phyloP scores from a whole-genome alignment of 2,329 filamentous ascomycete species.

The Zarea fungicola region DNA sequence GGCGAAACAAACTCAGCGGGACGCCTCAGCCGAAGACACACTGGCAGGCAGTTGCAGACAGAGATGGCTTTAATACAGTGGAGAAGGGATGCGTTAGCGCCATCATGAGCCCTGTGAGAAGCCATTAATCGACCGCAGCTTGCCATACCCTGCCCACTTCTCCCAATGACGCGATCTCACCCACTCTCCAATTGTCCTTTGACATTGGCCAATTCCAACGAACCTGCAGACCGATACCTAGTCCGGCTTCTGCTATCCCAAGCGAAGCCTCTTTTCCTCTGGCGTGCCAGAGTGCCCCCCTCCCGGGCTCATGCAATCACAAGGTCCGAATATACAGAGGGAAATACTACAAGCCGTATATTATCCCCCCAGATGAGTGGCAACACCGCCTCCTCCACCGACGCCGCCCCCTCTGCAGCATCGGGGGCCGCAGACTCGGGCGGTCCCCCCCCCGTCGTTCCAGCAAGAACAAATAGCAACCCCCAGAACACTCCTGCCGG shows the following conservation, averaged over 20 bases:
- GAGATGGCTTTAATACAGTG: no score
- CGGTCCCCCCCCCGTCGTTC: not conserved
- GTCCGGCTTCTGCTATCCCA: not conserved
- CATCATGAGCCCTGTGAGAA: not conserved
- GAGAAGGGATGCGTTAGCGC: no score
- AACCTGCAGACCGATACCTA: not conserved
- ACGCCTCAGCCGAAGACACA: no score
- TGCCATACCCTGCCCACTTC: conserved; percentile 1
- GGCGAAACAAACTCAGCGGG: no score
- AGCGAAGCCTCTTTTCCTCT: not conserved
- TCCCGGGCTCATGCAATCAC: not conserved
- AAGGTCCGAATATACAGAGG: not conserved
- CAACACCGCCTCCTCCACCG: not conserved
- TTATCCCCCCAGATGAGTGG: not conserved
- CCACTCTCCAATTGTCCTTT: not conserved
- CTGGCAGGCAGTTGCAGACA: no score
- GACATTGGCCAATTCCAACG: not conserved
- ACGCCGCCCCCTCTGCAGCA: no score
- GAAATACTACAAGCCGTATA: not conserved
- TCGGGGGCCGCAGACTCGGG: not conserved
- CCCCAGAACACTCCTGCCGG: conserved; percentile 18
- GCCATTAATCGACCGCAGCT: not conserved
- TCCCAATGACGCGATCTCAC: conserved; percentile 9
- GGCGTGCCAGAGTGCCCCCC: not conserved
- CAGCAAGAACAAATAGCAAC: not conserved